Base-by-base conservation (phyloP, 1,284 basidiomycete genomes). In the Rugosomyces carneus region DNA sequence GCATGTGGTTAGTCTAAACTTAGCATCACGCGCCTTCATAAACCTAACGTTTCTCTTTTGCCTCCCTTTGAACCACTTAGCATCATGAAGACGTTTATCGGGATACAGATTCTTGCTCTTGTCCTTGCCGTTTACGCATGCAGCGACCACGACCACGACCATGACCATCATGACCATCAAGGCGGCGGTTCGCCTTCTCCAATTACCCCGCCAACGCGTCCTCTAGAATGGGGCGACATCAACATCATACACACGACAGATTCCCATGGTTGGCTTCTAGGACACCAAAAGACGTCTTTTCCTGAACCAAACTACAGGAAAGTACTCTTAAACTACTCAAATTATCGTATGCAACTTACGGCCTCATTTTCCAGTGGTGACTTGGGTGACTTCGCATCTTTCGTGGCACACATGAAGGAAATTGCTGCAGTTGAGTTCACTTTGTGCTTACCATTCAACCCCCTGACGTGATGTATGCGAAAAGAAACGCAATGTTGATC, bases 241-340 rank as follows among this genome's bases (percentile, higher is more conserved):
- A 89, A 90, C 56, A 70, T 87, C 56, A 71, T 91, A 41, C 85
- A 89, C 59, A 89, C 88, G 18, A 91, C 89, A 0, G 89, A 91
- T 60, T 82, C 76, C 36, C 89, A 91, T 63, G 88, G 86, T 19
- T 88, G 85, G 85, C 66, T 88, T 4, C 71, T 86, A 19, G 85
- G 86, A 2, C 85, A 89, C 64, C 80, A 84, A 53, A 82, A 87
- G 56, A 16, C 64, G 1, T 76, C 73, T 3, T 78, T 76, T 57
- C 85, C 85, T 0, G 86, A 89, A 53, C 86, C 86, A 1, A 84
- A 88, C 57, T 87, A 84, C 61, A 83, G 78, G 78, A 74, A 44
- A 45, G 65, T 53, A 13, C 27, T 6, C 1, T 20, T 9, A 3
- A n/a, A 16, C n/a, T 1, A 8, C 20, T 32, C 20, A n/a, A 11